phyloP scores from a whole-genome alignment of 108 stramenopile genomes.

The Pseudonitzschia multiseries region DNA sequence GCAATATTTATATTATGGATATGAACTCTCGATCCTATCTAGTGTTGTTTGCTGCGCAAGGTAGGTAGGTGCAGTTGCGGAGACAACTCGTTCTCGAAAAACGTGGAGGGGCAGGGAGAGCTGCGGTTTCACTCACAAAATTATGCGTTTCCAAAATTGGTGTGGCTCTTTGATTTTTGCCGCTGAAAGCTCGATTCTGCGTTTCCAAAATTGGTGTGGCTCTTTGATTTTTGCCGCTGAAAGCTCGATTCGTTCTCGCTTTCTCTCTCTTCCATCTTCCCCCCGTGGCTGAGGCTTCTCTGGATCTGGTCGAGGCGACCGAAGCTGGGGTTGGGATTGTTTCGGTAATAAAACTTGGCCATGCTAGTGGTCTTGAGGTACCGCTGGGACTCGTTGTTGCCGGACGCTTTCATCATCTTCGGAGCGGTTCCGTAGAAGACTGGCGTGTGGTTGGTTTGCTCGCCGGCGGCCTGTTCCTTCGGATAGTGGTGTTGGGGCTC shows the following conservation, averaged over 20 bases:
- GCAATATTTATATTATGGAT: no score
- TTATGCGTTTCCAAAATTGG: constrained; percentile 31
- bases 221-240: constrained; percentile 30
- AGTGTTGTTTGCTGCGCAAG: no score
- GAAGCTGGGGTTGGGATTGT: constrained; percentile 23
- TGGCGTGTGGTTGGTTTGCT: constrained; percentile 22
- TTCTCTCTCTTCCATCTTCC: constrained; percentile 5
- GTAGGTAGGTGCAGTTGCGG: no score
- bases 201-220: constrained; percentile 31
- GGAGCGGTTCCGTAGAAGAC: background rate
- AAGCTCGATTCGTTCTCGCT: background rate
- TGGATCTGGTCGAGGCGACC: constrained; percentile 7
- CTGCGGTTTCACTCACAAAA: no score
- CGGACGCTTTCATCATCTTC: background rate
- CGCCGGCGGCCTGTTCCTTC: constrained; percentile 34
- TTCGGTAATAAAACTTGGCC: constrained; percentile 89
- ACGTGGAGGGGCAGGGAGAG: no score
- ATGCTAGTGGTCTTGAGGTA: constrained; percentile 87
- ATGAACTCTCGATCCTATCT: no score
- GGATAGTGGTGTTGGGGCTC: constrained; percentile 20
- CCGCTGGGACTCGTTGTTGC: constrained; percentile 8
- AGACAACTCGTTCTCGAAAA: no score
- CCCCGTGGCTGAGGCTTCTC: constrained; percentile 18
- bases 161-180: constrained; percentile 33
- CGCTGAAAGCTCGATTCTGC: constrained; percentile 9